These are phyloP conservation scores for Beauveria sp. DNA, from an alignment of 2,329 filamentous ascomycete genomes.

Conservation along the genomic window DNA sequence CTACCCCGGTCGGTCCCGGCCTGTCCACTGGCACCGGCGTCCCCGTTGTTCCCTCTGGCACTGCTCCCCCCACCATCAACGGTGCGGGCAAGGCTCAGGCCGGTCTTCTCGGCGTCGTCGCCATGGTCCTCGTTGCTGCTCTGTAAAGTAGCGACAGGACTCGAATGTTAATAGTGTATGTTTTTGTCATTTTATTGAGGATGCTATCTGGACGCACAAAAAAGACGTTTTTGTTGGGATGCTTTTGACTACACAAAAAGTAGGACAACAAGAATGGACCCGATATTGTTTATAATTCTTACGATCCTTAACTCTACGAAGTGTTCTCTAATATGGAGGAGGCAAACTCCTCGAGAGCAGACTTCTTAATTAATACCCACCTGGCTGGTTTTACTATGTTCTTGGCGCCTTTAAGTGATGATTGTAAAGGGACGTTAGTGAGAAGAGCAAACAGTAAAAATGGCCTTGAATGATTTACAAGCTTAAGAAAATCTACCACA, in stretches of 20 bases:
- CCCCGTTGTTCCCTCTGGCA: slow-evolving; percentile 24
- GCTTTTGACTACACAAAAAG: neutral
- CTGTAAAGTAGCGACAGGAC: slow-evolving; percentile 31
- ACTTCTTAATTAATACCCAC: slow-evolving; percentile 20
- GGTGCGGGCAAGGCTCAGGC: slow-evolving; percentile 32
- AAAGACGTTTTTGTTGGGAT: neutral
- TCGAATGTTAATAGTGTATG: neutral
- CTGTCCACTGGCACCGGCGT: no score
- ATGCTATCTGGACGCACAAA: slow-evolving; percentile 5
- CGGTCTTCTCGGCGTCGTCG: slow-evolving; percentile 38
- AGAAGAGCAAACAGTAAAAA: neutral
- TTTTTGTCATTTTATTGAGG: slow-evolving; percentile 3
- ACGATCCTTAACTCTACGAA: slow-evolving; percentile 42
- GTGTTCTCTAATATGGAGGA: neutral
- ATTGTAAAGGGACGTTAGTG: neutral
- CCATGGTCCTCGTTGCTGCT: slow-evolving; percentile 36
- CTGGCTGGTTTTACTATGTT: slow-evolving; percentile 21
- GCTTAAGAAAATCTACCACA: neutral
- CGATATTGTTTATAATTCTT: slow-evolving; percentile 37
- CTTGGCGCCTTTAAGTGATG: neutral
- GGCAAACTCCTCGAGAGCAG: neutral
- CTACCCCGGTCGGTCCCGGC: slow-evolving; percentile 3
- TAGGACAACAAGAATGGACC: slow-evolving; percentile 11
- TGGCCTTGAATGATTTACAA: neutral
- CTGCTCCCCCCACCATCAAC: slow-evolving; percentile 28